phyloP scores from a whole-genome alignment of 2,329 filamentous ascomycete species.

The Trichoderma atroviride region DNA sequence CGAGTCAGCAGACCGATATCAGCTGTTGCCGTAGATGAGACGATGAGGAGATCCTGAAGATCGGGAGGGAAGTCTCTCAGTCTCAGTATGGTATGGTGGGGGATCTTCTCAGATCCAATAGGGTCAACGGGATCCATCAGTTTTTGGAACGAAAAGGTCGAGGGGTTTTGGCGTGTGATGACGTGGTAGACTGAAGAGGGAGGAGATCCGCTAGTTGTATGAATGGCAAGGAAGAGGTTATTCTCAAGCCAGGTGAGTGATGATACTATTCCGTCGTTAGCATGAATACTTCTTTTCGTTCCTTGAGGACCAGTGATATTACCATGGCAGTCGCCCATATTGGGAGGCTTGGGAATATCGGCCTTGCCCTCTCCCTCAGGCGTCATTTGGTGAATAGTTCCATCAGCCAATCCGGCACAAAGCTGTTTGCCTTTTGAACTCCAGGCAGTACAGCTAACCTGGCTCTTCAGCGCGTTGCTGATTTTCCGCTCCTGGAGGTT shows the following conservation, averaged over 20 bases:
- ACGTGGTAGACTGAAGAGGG: slow-evolving; percentile 76
- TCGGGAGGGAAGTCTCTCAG: slow-evolving; percentile 79
- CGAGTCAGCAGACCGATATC: slow-evolving; percentile 80
- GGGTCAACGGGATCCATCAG: slow-evolving; percentile 74
- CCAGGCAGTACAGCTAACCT: slow-evolving; percentile 86
- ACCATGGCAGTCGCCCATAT: slow-evolving; percentile 69
- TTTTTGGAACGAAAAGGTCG: slow-evolving; percentile 71
- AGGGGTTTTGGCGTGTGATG: slow-evolving; percentile 66
- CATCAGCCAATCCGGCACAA: slow-evolving; percentile 81
- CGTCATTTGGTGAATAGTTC: slow-evolving; percentile 80
- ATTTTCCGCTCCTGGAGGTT: slow-evolving; percentile 71
- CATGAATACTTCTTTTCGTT: too few species aligned
- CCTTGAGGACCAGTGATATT: slow-evolving; percentile 37
- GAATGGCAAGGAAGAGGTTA: slow-evolving; percentile 77
- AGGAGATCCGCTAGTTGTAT: slow-evolving; percentile 65
- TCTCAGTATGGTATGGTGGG: slow-evolving; percentile 77
- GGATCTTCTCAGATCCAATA: slow-evolving; percentile 65
- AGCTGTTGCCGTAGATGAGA: slow-evolving; percentile 77
- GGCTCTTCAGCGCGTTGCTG: slow-evolving; percentile 66
- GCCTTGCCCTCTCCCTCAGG: slow-evolving; percentile 77
- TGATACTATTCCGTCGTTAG: slow-evolving; percentile 58
- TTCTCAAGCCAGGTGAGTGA: slow-evolving; percentile 89
- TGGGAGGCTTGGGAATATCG: slow-evolving; percentile 75
- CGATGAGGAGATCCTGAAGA: slow-evolving; percentile 77
- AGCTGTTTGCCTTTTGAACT: slow-evolving; percentile 92